Base-by-base conservation (phyloP, 2,329 filamentous ascomycete genomes). In the Trichoderma atroviride region DNA sequence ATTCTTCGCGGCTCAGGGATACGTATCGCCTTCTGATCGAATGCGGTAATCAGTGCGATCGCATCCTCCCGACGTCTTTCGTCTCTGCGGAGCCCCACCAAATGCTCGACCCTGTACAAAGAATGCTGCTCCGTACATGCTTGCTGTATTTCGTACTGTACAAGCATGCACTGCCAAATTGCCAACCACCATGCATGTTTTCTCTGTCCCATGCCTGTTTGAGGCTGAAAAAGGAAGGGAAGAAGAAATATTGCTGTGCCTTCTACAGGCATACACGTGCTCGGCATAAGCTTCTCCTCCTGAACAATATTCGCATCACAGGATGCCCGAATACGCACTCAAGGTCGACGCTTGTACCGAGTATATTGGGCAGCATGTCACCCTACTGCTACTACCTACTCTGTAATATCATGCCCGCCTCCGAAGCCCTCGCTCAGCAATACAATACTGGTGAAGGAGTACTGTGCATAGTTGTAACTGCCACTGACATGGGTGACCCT, bases 11-110 rank as follows among this genome's bases (percentile, higher is more conserved):
- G 65, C 65, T 68, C 65, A 68, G 47, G 55, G 55, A 22, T 66
- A 66, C 63, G 55, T 66, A 66, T 40, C 56, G 40, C 57, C 19
- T 24, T 69, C 59, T 66, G 47, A 69, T 58, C 69, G 56, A 70
- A 70, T 60, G 63, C 69, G 69, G 69, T 68, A 70, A 70, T 70
- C 69, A 60, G 63, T 70, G 69, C 69, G 69, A 70, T 70, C 29
- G 22, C 53, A 22, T 65, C 27, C 60, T 52, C 56, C 33, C 37
- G 29, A 53, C 53, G 37, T 43, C 64, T 53, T 19, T 29, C 24
- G 37, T 62, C 16, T 68, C 56, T 60, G 57, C 22, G 50, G 19
- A 56, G 24, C 62, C 62, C 62, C 62, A 65, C 52, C 53, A 7
- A 7, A n/a, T 50, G 29, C 7, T 40, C 35, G 19, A 10, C 37